These are phyloP conservation scores for Botrytis aclada DNA, from an alignment of 2,329 filamentous ascomycete genomes.

Conservation along the genomic window DNA sequence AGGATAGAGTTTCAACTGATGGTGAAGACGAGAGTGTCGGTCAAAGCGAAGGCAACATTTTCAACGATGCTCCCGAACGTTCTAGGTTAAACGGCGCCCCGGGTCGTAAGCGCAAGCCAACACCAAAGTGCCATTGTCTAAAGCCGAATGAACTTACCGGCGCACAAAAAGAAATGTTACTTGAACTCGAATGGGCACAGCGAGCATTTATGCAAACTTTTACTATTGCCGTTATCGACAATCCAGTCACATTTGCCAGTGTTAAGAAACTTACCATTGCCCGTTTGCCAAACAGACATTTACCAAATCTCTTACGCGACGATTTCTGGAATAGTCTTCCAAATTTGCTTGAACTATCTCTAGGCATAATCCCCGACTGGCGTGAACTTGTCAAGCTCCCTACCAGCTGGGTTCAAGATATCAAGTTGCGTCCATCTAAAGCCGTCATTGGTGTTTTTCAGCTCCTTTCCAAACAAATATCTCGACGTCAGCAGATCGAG, in stretches of 20 bases:
- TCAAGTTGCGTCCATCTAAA: conserved; percentile 48
- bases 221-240: conserved; percentile 62
- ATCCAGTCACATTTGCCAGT: conserved; percentile 49
- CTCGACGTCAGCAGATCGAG: conserved; percentile 49
- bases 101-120: conserved; percentile 10
- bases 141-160: conserved; percentile 55
- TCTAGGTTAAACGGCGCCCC: background rate
- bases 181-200: conserved; percentile 68
- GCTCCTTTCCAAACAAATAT: conserved; percentile 52
- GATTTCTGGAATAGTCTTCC: conserved; percentile 62
- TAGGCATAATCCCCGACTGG: conserved; percentile 66
- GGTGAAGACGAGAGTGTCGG: background rate
- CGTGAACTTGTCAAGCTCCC: conserved; percentile 53
- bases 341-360: conserved; percentile 50
- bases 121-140: conserved; percentile 25
- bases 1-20: background rate
- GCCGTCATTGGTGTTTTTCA: conserved; percentile 51
- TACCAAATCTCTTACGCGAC: conserved; percentile 52
- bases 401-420: conserved; percentile 49
- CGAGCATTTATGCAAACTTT: conserved; percentile 66
- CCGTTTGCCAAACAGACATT: conserved; percentile 59
- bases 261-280: conserved; percentile 61
- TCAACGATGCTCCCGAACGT: background rate
- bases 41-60: background rate
- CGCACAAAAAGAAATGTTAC: conserved; percentile 65